Evolutionary conservation across 441 rosid genomes (phyloP), one percentile per base, ranked within the genome.

Genomic region (Pelargonium australe): DNA sequence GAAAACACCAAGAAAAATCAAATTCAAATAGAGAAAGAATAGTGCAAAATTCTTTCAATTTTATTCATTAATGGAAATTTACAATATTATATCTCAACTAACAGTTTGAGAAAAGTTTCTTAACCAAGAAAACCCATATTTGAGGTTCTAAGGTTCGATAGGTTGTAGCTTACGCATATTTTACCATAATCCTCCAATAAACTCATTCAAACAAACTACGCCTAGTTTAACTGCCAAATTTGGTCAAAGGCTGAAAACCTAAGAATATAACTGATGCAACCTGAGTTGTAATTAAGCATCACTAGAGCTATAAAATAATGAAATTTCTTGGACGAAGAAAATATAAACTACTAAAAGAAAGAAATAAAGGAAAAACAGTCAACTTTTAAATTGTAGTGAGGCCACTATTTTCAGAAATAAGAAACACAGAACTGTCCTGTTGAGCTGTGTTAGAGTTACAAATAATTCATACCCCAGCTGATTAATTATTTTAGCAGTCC

Each of bases 1-100:
- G 81, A 72, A 89, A 75, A 31, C 62, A 72, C 74, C 13, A 68
- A 74, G 23, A 77, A 71, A 70, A 68, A 72, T 71, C 44, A 53
- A 68, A 51, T 49, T 70, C 61, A 61, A 77, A 71, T 68, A 73
- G 53, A 67, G 34, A 57, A 10, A 53, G 28, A 11, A 67, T 37
- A 62, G 63, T 7, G 19, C 9, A 57, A 7, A 9, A 55, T 14
- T 55, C 61, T 3, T 3, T 55, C 61, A 16, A 31, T 31, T 53
- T 7, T 55, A 23, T 17, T 16, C 23, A 17, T 9, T 55, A 55
- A 17, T 57, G 62, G 63, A 19, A 12, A 57, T 17, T 57, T 20
- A 57, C 31, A 7, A 57, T 57, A 19, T 7, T 31, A 31, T 31
- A 2, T 31, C 37, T 31, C 37, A 31, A 31, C 37, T 31, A 31